Percentiles rank a stretch among this genome's conserved stretches.
phyloP scores from a whole-genome alignment of 192 early-diverging fungal species.

The Coemansia sp. region DNA sequence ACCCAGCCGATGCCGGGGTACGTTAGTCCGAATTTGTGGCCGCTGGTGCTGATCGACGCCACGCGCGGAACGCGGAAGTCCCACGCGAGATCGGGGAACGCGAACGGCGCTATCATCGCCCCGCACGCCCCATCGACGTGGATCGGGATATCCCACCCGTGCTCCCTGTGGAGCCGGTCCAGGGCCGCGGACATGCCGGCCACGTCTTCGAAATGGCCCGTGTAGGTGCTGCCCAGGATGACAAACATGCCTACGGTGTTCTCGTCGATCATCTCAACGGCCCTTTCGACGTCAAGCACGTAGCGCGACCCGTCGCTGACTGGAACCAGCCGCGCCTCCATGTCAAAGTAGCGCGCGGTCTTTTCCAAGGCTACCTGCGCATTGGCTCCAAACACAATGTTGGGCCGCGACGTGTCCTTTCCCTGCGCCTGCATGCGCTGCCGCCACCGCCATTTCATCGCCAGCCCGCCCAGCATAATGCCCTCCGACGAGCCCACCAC shows the following conservation, averaged over 20 bases:
- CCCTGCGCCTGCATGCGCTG: conserved; percentile 60
- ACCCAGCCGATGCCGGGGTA: conserved; percentile 86
- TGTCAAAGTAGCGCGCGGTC: conserved; percentile 75
- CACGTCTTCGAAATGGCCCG: conserved; percentile 83
- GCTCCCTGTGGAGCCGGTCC: conserved; percentile 61
- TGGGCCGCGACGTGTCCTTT: conserved; percentile 69
- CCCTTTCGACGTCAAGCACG: conserved; percentile 65
- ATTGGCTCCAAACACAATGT: conserved; percentile 76
- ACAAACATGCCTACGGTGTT: conserved; percentile 82
- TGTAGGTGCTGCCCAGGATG: conserved; percentile 81
- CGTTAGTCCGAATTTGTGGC: conserved; percentile 86
- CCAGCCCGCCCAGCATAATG: conserved; percentile 73
- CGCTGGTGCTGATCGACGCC: conserved; percentile 78
- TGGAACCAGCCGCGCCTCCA: conserved; percentile 68
- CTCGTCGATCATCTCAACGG: conserved; percentile 71
- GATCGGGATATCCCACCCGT: conserved; percentile 72
- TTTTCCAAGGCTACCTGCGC: conserved; percentile 77
- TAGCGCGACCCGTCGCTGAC: conserved; percentile 58
- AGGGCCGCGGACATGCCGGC: conserved; percentile 63
- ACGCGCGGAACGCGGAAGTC: conserved; percentile 69
- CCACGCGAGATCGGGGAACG: conserved; percentile 74
- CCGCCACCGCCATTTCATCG: conserved; percentile 82
- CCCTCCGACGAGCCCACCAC: conserved; percentile 83
- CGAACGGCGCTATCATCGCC: conserved; percentile 87
- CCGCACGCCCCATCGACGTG: conserved; percentile 87